A percentile compares a stretch with the other conserved stretches of the same genome.
phyloP scores from a whole-genome alignment of 192 early-diverging fungal species.

The Coemansia brasiliensis region DNA sequence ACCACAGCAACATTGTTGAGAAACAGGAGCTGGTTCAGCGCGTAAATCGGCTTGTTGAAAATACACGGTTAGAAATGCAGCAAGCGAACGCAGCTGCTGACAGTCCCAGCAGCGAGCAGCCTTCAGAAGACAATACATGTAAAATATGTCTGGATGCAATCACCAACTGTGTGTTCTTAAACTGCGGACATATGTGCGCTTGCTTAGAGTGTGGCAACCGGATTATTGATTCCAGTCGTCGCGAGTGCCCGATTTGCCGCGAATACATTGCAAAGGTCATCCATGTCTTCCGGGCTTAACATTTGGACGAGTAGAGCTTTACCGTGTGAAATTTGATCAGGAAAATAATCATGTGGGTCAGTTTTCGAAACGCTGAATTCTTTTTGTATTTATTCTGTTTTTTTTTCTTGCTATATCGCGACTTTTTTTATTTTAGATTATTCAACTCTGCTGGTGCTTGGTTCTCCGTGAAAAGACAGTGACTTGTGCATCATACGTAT shows the following conservation, averaged over 20 bases:
- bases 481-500: no score
- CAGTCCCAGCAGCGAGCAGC: slow-evolving; percentile 1
- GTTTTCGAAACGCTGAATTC: neutral
- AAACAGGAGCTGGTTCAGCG: slow-evolving; percentile 71
- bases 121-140: slow-evolving; percentile 68
- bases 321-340: slow-evolving; percentile 11
- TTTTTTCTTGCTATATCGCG: neutral
- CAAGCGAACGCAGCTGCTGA: slow-evolving; percentile 31
- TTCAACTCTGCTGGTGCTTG: neutral
- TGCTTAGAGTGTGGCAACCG: slow-evolving; percentile 74
- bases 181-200: slow-evolving; percentile 85
- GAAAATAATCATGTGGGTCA: slow-evolving; percentile 1
- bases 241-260: slow-evolving; percentile 82
- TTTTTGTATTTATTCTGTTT: neutral
- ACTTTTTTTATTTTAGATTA: slow-evolving; percentile 3
- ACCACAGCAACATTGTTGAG: slow-evolving; percentile 68
- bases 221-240: slow-evolving; percentile 52
- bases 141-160: slow-evolving; percentile 80
- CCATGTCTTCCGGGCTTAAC: slow-evolving; percentile 68
- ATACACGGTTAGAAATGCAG: slow-evolving; percentile 57
- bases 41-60: slow-evolving; percentile 65
- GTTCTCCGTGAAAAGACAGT: neutral
- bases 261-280: slow-evolving; percentile 67
- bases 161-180: slow-evolving; percentile 80
- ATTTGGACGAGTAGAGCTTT: neutral